A percentile compares a stretch with the other conserved stretches of the same genome.
phyloP scores from a whole-genome alignment of 257 asterid genomes.

The Knoxia roxburghii region DNA sequence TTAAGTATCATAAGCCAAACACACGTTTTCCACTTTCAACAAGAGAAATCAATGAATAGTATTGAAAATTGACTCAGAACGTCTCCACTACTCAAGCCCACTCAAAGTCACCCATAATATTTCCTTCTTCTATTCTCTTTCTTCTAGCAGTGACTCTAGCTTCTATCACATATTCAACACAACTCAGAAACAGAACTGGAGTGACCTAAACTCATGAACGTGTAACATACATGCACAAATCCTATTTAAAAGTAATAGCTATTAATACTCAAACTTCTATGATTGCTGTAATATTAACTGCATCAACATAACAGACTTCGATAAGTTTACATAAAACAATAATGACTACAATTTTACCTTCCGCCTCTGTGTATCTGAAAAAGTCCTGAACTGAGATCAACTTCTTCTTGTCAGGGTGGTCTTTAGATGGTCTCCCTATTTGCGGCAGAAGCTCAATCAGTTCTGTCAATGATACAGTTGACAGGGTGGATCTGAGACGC shows the following conservation, averaged over 20 bases:
- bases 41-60: background rate
- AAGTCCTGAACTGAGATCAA: conserved; percentile 93
- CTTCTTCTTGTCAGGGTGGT: conserved; percentile 95
- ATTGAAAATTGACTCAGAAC: background rate
- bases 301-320: background rate
- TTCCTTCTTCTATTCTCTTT: background rate
- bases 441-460: conserved; percentile 86
- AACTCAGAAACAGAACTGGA: background rate
- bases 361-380: conserved; percentile 96
- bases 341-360: conserved; percentile 48
- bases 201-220: background rate
- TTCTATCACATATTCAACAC: background rate
- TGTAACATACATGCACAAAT: background rate
- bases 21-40: background rate
- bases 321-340: background rate
- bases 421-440: conserved; percentile 73
- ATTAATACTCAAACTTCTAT: background rate
- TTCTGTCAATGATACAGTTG: conserved; percentile 83
- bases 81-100: background rate
- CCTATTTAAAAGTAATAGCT: background rate
- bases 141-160: background rate
- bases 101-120: background rate
- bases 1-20: background rate
- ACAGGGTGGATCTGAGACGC: conserved; percentile 74
- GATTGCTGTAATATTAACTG: background rate